Evolutionary conservation across 2,329 filamentous ascomycete genomes (phyloP).

Genomic region (Pochonia chlamydosporia): DNA sequence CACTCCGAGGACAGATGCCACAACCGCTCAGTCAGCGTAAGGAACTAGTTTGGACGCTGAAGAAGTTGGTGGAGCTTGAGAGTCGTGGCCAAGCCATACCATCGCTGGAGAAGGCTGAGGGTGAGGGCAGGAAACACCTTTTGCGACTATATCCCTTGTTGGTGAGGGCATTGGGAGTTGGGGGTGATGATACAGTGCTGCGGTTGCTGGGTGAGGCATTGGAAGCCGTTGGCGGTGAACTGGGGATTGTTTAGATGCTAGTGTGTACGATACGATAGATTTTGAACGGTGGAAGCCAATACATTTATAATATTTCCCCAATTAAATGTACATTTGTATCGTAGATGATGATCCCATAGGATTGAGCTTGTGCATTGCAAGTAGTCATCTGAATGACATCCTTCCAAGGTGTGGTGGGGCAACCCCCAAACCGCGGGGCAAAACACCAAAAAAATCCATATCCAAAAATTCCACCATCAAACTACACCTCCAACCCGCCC

Average conservation of each 20-base stretch:
- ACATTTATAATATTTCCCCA: too few species aligned
- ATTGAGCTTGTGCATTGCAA: too few species aligned
- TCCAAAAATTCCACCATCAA: too few species aligned
- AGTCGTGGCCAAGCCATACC: conserved; percentile 68
- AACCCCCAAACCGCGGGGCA: conserved; percentile 18
- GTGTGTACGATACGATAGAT: too few species aligned
- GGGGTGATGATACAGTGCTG: conserved; percentile 56
- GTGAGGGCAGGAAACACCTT: conserved; percentile 66
- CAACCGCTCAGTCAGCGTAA: conserved; percentile 75
- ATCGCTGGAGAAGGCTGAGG: conserved; percentile 41
- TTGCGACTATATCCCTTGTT: conserved; percentile 75
- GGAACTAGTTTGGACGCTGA: conserved; percentile 70
- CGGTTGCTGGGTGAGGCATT: conserved; percentile 53
- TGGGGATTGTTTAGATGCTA: conserved; percentile 16
- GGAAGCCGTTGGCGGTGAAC: conserved; percentile 54
- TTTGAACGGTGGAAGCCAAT: too few species aligned
- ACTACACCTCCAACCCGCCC: too few species aligned
- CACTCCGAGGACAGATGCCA: conserved; percentile 81
- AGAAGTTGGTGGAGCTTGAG: conserved; percentile 57
- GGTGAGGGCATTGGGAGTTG: conserved; percentile 51
- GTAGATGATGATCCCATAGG: too few species aligned
- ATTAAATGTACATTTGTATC: too few species aligned
- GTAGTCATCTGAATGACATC: too few species aligned
- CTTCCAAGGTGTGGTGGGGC: neutral
- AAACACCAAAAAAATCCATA: neutral